These are phyloP conservation scores for Fusarium miscanthi DNA, from an alignment of 2,329 filamentous ascomycete species.

Conservation along the genomic window DNA sequence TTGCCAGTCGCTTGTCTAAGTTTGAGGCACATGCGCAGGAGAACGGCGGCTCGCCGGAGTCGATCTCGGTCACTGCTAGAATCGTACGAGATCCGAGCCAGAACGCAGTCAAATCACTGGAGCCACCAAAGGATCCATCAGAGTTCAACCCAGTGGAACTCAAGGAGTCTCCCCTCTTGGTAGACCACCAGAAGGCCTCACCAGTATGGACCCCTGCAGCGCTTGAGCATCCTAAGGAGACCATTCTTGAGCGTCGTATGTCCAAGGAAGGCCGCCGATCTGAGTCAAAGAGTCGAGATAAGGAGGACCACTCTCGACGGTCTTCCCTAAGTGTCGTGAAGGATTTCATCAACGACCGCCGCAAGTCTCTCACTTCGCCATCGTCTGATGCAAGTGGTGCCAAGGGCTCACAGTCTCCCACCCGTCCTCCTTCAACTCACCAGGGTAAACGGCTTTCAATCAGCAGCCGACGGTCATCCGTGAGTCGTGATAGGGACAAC, in stretches of 20 bases:
- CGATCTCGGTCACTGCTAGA: slow-evolving; percentile 87
- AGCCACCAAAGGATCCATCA: slow-evolving; percentile 54
- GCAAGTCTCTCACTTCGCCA: slow-evolving; percentile 61
- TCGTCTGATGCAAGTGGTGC: slow-evolving; percentile 55
- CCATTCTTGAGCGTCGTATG: slow-evolving; percentile 60
- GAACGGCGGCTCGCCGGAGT: slow-evolving; percentile 57
- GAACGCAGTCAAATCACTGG: slow-evolving; percentile 53
- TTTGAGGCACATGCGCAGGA: slow-evolving; percentile 57
- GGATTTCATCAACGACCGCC: slow-evolving; percentile 70
- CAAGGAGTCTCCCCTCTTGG: slow-evolving; percentile 68
- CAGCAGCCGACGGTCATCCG: slow-evolving; percentile 68
- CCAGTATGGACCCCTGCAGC: slow-evolving; percentile 44
- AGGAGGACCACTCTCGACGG: slow-evolving; percentile 58
- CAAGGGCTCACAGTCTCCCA: slow-evolving; percentile 55
- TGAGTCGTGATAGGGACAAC: slow-evolving; percentile 56
- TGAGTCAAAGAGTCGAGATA: slow-evolving; percentile 50
- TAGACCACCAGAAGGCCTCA: slow-evolving; percentile 62
- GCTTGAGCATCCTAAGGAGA: slow-evolving; percentile 53
- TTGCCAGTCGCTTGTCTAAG: slow-evolving; percentile 66
- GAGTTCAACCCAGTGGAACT: slow-evolving; percentile 64
- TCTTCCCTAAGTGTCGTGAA: slow-evolving; percentile 70
- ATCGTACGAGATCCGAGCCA: slow-evolving; percentile 76
- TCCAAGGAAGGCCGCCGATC: slow-evolving; percentile 55
- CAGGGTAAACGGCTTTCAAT: slow-evolving; percentile 69
- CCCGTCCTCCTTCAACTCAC: slow-evolving; percentile 60